Conservation (phyloP, 495 filamentous ascomycete genomes). For the Antarctomyces pellizariae region DNA sequence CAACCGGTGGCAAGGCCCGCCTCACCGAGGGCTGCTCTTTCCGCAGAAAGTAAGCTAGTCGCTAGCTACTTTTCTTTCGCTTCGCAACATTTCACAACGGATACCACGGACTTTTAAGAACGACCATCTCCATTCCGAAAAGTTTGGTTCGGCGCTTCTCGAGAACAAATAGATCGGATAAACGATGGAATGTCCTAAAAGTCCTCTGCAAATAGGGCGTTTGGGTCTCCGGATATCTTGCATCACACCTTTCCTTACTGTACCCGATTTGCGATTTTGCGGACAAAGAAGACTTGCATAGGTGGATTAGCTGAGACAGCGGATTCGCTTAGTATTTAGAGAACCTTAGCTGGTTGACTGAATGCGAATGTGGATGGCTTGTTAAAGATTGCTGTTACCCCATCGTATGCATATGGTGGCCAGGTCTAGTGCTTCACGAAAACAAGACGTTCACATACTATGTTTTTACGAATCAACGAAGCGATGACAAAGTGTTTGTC, state of each 20-base stretch:
- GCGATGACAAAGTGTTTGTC: too few species aligned
- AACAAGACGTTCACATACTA: too few species aligned
- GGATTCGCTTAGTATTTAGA: conserved; percentile 23
- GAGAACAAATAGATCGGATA: conserved; percentile 35
- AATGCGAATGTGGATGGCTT: conserved; percentile 31
- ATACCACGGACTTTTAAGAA: conserved; percentile 10
- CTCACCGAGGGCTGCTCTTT: conserved; percentile 98
- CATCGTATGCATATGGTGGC: conserved; percentile 17
- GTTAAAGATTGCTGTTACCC: conserved; percentile 31
- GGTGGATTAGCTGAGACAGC: conserved; percentile 28
- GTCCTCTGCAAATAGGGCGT: conserved; percentile 28
- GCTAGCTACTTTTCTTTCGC: conserved; percentile 7
- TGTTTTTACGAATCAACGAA: too few species aligned
- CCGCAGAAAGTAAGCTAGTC: conserved; percentile 77
- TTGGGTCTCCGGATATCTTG: conserved; percentile 77
- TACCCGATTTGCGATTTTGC: conserved; percentile 13
- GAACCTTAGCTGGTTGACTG: conserved; percentile 12
- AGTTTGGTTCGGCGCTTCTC: conserved; percentile 8
- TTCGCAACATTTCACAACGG: conserved; percentile 14
- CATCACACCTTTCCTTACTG: conserved; percentile 29
- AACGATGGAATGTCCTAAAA: conserved; percentile 49
- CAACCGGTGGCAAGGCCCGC: conserved; percentile 91
- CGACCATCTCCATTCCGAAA: conserved; percentile 1
- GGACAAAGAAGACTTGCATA: conserved; percentile 23
- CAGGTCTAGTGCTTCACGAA: conserved; percentile 25